Percentiles rank a stretch among this genome's conserved stretches.
Evolutionary conservation across 139 green algal genomes (phyloP).

Genomic region (Coccomyxa sp.): DNA sequence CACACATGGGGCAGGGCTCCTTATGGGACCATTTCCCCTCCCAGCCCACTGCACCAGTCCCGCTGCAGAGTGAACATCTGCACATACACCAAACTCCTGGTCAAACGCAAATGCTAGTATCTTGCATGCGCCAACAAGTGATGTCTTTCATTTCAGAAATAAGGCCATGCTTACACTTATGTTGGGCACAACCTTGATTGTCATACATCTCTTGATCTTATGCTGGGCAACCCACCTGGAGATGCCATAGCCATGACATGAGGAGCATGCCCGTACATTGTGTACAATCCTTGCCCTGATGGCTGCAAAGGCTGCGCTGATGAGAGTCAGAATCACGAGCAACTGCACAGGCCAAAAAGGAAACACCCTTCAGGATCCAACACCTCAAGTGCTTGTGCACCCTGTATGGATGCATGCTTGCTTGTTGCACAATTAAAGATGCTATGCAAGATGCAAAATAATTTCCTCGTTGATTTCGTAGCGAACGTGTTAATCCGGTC

Average conservation of each 20-base stretch:
- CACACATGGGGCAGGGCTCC: constrained; percentile 34
- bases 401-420: no score
- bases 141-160: not conserved
- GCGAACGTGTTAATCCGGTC: no score
- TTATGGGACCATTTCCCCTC: constrained; percentile 34
- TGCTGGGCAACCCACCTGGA: constrained; percentile 17
- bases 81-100: not conserved
- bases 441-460: no score
- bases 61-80: constrained; percentile 34
- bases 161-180: not conserved
- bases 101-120: not conserved
- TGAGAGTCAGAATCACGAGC: constrained; percentile 20
- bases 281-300: constrained; percentile 14
- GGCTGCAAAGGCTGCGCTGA: constrained; percentile 16
- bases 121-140: no score
- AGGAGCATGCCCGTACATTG: constrained; percentile 17
- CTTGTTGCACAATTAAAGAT: no score
- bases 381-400: not conserved
- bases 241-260: constrained; percentile 34
- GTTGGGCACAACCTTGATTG: not conserved
- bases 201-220: not conserved
- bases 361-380: not conserved
- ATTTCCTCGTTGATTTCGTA: no score
- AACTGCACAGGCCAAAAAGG: constrained; percentile 15
- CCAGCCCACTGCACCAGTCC: constrained; percentile 27